A percentile compares a stretch with the other conserved stretches of the same genome.
Evolutionary conservation across 208 protist genomes (phyloP).

Genomic region (Acanthamoeba royreba): DNA sequence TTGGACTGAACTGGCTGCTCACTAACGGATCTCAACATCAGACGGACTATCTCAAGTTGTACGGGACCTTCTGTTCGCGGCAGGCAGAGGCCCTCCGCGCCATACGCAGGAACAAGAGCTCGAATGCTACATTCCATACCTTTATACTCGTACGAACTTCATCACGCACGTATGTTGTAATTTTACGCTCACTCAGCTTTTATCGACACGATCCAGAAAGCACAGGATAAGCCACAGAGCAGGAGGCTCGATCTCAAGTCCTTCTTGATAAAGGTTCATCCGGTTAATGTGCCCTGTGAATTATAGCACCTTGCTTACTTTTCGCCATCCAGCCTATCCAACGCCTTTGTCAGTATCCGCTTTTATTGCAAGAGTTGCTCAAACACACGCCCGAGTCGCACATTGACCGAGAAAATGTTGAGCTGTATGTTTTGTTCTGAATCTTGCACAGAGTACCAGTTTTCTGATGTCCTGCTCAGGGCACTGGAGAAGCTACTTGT

Average conservation of each 20-base stretch:
- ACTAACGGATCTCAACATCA: background rate
- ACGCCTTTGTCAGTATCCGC: conserved; percentile 3
- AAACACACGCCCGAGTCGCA: background rate
- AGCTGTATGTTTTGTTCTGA: background rate
- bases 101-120: background rate
- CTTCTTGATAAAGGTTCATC: background rate
- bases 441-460: background rate
- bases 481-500: background rate
- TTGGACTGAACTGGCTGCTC: background rate
- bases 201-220: background rate
- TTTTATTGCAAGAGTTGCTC: background rate
- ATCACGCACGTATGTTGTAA: background rate
- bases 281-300: background rate
- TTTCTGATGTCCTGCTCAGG: background rate
- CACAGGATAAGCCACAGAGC: background rate
- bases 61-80: background rate
- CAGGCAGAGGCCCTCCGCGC: background rate
- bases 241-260: background rate
- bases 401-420: background rate
- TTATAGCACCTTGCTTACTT: background rate
- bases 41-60: background rate
- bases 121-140: background rate
- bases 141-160: background rate
- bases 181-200: background rate
- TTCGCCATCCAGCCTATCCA: background rate